These are phyloP conservation scores for Spinacia oleracea DNA, from an alignment of 179 eudicot genomes.

Conservation along the genomic window DNA sequence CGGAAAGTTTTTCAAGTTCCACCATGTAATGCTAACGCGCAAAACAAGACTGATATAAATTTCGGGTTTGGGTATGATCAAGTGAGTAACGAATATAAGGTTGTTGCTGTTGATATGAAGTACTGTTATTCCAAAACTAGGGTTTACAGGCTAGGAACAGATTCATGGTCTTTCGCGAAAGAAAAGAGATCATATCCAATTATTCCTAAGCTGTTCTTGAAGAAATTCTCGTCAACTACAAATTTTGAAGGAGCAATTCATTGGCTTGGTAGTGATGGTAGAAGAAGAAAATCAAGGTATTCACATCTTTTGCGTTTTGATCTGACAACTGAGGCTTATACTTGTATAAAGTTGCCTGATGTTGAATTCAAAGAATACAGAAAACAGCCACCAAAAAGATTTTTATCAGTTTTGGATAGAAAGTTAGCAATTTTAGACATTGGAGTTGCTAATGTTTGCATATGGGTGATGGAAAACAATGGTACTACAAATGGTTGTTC, in stretches of 20 bases:
- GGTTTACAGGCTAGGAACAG: neutral
- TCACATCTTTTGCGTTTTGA: neutral
- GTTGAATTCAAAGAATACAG: neutral
- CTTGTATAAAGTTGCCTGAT: neutral
- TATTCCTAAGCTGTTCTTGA: neutral
- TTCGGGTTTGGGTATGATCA: conserved; percentile 8
- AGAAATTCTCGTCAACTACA: neutral
- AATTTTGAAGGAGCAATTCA: neutral
- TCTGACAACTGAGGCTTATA: neutral
- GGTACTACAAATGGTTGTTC: neutral
- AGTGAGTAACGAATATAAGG: neutral
- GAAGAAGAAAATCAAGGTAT: neutral
- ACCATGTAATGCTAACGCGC: no score
- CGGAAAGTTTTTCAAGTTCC: neutral
- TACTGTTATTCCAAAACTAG: neutral
- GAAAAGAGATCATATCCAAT: neutral
- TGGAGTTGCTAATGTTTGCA: neutral
- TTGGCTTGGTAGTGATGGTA: conserved; percentile 7
- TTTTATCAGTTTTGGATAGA: neutral
- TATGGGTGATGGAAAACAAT: neutral
- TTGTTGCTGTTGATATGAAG: neutral
- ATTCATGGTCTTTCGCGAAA: neutral
- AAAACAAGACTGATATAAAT: neutral
- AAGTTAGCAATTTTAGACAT: neutral
- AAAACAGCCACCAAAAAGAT: neutral